These are phyloP conservation scores for Septoria linicola DNA, from an alignment of 2,329 filamentous ascomycete species.

Conservation along the genomic window DNA sequence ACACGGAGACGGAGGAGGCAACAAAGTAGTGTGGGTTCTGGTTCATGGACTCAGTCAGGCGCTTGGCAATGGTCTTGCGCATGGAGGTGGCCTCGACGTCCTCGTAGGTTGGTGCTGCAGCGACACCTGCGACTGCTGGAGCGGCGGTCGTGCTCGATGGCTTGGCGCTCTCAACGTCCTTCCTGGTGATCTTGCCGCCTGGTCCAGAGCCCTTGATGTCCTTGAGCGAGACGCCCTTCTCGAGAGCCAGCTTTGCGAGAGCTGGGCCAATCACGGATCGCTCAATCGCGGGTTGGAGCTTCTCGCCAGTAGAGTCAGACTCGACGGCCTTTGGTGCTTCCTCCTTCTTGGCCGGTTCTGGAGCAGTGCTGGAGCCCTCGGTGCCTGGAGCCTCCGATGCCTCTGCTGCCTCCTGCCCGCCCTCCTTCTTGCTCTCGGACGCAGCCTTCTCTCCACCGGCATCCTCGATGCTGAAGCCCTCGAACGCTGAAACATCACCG, in stretches of 20 bases:
- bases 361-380: slow-evolving; percentile 56
- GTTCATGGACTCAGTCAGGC: slow-evolving; percentile 82
- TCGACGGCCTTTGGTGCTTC: slow-evolving; percentile 62
- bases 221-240: slow-evolving; percentile 76
- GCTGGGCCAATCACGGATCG: slow-evolving; percentile 71
- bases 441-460: slow-evolving; percentile 78
- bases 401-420: slow-evolving; percentile 59
- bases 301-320: slow-evolving; percentile 70
- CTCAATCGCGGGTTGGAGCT: slow-evolving; percentile 79
- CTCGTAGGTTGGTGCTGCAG: slow-evolving; percentile 67
- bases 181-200: slow-evolving; percentile 82
- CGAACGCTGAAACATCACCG: slow-evolving; percentile 81
- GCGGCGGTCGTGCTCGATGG: slow-evolving; percentile 49
- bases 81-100: slow-evolving; percentile 85
- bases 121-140: slow-evolving; percentile 51
- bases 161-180: slow-evolving; percentile 86
- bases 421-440: slow-evolving; percentile 61
- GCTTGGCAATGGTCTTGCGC: slow-evolving; percentile 96
- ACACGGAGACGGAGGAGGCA: slow-evolving; percentile 83
- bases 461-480: slow-evolving; percentile 82
- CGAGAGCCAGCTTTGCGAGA: slow-evolving; percentile 77
- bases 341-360: slow-evolving; percentile 51
- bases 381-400: slow-evolving; percentile 60
- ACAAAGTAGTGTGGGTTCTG: slow-evolving; percentile 99
- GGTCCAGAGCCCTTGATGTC: slow-evolving; percentile 83